Evolutionary conservation across 805 yeast genomes (phyloP).

Genomic region (Candida nanaspora): DNA sequence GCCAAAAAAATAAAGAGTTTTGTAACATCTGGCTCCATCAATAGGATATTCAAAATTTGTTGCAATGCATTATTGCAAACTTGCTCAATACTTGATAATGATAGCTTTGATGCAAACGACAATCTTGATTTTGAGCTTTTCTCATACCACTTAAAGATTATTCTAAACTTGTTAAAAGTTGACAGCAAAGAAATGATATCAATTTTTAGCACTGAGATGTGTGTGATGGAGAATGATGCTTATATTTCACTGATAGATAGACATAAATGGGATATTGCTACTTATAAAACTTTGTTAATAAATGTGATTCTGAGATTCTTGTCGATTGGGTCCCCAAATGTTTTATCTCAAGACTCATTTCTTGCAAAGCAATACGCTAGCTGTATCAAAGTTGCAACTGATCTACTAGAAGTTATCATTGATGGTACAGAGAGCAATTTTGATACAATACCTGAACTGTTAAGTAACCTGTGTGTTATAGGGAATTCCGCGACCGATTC

Average conservation of each 20-base stretch:
- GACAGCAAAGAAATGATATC: constrained; percentile 37
- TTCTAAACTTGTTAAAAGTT: constrained; percentile 45
- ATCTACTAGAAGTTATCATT: constrained; percentile 37
- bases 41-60: constrained; percentile 53
- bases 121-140: constrained; percentile 59
- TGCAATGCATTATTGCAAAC: constrained; percentile 46
- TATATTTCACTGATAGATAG: constrained; percentile 34
- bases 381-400: constrained; percentile 36
- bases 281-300: constrained; percentile 52
- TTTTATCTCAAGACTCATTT: background rate
- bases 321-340: constrained; percentile 11
- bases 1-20: constrained; percentile 42
- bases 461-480: constrained; percentile 11
- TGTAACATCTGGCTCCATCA: constrained; percentile 46
- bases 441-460: constrained; percentile 18
- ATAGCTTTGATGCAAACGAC: constrained; percentile 23
- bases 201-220: constrained; percentile 49
- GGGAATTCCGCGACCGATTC: background rate
- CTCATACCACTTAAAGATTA: constrained; percentile 49
- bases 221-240: constrained; percentile 41
- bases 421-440: constrained; percentile 56
- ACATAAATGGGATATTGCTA: constrained; percentile 45
- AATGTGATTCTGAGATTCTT: constrained; percentile 41
- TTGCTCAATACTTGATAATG: constrained; percentile 20
- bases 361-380: constrained; percentile 4